Evolutionary conservation across 23 red algal species (phyloP), one percentile per base, ranked within the genome.

Genomic region (Agarophyton chilense): DNA sequence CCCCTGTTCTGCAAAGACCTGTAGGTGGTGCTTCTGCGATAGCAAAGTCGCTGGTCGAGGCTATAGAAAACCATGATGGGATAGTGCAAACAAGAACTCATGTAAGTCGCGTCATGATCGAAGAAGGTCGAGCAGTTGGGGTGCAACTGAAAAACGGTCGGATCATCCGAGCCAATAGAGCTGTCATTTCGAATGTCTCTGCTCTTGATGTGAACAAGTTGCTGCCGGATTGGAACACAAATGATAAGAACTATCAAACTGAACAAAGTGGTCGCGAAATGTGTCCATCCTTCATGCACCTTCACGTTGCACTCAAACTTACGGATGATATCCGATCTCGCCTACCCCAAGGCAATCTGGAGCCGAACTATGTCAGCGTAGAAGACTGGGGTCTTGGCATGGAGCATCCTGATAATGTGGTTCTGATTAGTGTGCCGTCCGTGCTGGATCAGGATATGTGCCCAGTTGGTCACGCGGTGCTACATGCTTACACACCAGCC

Each of bases 401-500:
- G 32, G 84, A 83, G 13, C 67, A 64, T 52, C 62, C 78, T 44
- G 79, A 89, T 31, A 98, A 98, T 71, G 95, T 93, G 2, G 95
- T 94, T 25, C 47, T 89, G 10, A 65, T 98, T 18, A 81, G 82
- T 41, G 67, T 98, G 52, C 82, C 95, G 29, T 91, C 95, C 13
- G 90, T 94, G 18, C 21, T 90, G n/a, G 95, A 98, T 16, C n/a
- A 82, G 35, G 44, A 52, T 29, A 14, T 82, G 3, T 78, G 78
- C 52, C 95, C 90, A 39, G 26, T 38, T 17, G 95, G 90, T 25
- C 71, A 90, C 49, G 90, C 88, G 29, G 91, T 93, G 7, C 19
- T 98, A 19, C 95, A 98, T 60, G 95, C 95, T 19, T 98, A 98
- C 54, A 90, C 90, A 16, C 95, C 95, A 11, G 95, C 95, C 13